phyloP scores from a whole-genome alignment of 768 basidiomycete species.

The Floccularia luteovirens region DNA sequence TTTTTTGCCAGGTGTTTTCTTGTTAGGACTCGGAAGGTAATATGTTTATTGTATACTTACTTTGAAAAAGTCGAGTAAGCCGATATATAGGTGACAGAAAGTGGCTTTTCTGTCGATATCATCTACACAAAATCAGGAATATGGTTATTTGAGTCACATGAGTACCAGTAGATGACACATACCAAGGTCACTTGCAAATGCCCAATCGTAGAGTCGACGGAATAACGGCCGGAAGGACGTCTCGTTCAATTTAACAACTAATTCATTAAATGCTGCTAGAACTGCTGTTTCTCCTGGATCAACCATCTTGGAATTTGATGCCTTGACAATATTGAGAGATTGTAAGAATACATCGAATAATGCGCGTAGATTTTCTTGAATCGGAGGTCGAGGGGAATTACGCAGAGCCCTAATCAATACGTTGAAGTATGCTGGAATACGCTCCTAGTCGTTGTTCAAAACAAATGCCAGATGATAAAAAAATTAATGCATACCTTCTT shows the following conservation, averaged over 20 bases:
- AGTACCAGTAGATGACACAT: constrained; percentile 10
- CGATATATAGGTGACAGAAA: constrained; percentile 68
- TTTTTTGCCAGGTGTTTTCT: too few species aligned
- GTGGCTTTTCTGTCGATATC: constrained; percentile 49
- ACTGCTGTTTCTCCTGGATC: constrained; percentile 43
- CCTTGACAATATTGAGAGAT: constrained; percentile 53
- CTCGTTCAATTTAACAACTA: constrained; percentile 92
- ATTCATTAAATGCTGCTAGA: constrained; percentile 75
- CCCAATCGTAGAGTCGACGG: constrained; percentile 92
- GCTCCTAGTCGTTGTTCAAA: constrained; percentile 15
- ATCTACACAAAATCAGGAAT: constrained; percentile 11
- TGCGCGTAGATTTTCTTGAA: constrained; percentile 58
- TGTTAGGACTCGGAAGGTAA: too few species aligned
- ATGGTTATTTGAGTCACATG: background rate
- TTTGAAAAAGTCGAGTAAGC: constrained; percentile 85
- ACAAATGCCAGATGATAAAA: background rate
- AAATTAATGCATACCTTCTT: constrained; percentile 23
- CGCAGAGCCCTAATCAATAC: constrained; percentile 60
- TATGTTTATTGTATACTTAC: constrained; percentile 25
- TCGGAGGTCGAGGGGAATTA: constrained; percentile 50
- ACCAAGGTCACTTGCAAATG: constrained; percentile 57
- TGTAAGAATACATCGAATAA: constrained; percentile 77
- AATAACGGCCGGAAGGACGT: constrained; percentile 86
- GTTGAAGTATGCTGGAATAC: constrained; percentile 53
- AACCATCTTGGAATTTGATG: constrained; percentile 7